Conservation (phyloP, 257 asterid species). For the Primulina tabacum region DNA sequence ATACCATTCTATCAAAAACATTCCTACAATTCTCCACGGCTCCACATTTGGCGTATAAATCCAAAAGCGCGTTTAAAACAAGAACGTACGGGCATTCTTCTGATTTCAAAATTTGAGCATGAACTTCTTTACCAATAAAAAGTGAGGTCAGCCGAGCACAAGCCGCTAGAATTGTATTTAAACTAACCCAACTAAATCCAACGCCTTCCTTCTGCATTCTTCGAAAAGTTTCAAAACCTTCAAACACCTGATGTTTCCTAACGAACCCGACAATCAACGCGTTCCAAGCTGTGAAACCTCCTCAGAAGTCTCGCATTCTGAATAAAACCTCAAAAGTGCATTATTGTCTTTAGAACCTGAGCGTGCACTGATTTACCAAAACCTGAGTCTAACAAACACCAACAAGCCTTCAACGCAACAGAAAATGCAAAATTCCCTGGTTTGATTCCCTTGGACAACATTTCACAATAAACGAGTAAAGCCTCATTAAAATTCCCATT, state of each 20-base stretch:
- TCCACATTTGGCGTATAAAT: slow-evolving; percentile 54
- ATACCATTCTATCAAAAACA: slow-evolving; percentile 37
- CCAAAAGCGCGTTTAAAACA: slow-evolving; percentile 41
- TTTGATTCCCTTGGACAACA: slow-evolving; percentile 32
- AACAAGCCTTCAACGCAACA: slow-evolving; percentile 43
- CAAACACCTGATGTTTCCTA: slow-evolving; percentile 37
- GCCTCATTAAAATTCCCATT: slow-evolving; percentile 35
- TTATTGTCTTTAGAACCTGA: slow-evolving; percentile 40
- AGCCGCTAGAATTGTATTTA: slow-evolving; percentile 32
- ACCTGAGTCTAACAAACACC: slow-evolving; percentile 25
- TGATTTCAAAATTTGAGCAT: slow-evolving; percentile 40
- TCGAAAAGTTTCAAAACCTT: slow-evolving; percentile 42
- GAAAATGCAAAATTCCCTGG: slow-evolving; percentile 43
- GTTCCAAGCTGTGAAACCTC: slow-evolving; percentile 42
- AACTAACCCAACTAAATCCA: slow-evolving; percentile 51
- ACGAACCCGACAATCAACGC: slow-evolving; percentile 34
- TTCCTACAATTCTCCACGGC: slow-evolving; percentile 31
- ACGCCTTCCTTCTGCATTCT: slow-evolving; percentile 40
- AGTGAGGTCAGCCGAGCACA: slow-evolving; percentile 39
- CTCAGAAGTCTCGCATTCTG: slow-evolving; percentile 37
- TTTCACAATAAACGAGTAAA: slow-evolving; percentile 32
- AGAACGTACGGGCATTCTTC: slow-evolving; percentile 32
- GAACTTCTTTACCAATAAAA: slow-evolving; percentile 42
- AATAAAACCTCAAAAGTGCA: slow-evolving; percentile 44
- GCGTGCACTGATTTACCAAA: slow-evolving; percentile 41